These are phyloP conservation scores for Wickerhamiella domercqiae DNA, from an alignment of 805 yeast species.

Conservation along the genomic window DNA sequence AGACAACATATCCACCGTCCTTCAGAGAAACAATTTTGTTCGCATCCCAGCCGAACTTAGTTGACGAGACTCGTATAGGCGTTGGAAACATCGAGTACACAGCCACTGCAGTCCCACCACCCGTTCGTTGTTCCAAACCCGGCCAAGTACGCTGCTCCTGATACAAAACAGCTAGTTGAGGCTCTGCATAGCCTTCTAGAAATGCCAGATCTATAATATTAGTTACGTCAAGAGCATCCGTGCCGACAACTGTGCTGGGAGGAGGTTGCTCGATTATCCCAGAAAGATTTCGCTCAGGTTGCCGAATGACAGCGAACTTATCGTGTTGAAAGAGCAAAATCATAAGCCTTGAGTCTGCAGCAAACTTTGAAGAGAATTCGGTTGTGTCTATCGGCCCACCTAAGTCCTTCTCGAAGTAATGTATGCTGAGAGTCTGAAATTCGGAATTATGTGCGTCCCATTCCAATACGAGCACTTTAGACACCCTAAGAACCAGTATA, in stretches of 20 bases:
- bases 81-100: too few relatives aligned
- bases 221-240: constrained; percentile 21
- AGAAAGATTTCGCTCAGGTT: background rate
- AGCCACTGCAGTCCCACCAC: too few relatives aligned
- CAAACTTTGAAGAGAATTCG: constrained; percentile 30
- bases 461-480: constrained; percentile 59
- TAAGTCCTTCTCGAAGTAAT: constrained; percentile 66
- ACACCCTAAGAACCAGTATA: constrained; percentile 50
- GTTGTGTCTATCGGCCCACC: constrained; percentile 21
- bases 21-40: background rate
- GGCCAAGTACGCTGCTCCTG: constrained; percentile 29
- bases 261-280: background rate
- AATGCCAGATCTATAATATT: constrained; percentile 60
- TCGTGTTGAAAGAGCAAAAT: constrained; percentile 42
- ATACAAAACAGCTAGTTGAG: constrained; percentile 58
- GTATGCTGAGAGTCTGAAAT: constrained; percentile 64
- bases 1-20: background rate
- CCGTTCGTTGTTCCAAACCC: constrained; percentile 1
- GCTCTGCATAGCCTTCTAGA: constrained; percentile 59
- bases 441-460: constrained; percentile 46
- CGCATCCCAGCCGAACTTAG: background rate
- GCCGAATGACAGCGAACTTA: constrained; percentile 42
- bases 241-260: constrained; percentile 1
- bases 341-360: constrained; percentile 50
- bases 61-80: constrained; percentile 1